Conservation (phyloP, 495 filamentous ascomycete genomes). For the Astrothelium macrocarpum region DNA sequence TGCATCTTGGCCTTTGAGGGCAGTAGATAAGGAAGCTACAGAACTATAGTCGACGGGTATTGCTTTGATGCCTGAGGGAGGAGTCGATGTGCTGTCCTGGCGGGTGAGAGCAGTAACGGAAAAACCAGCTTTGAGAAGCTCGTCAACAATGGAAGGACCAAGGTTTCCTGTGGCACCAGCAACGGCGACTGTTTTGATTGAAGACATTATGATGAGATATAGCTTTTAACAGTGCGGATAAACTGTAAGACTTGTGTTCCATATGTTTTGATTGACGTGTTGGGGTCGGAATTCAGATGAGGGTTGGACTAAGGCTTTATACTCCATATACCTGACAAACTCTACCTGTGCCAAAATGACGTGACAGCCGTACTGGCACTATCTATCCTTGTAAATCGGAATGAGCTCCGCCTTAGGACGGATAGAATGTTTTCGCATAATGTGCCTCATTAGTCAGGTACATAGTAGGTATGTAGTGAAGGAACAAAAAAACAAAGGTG, state of each 20-base stretch:
- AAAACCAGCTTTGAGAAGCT: slow-evolving; percentile 46
- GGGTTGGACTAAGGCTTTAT: too few relatives aligned
- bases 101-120: slow-evolving; percentile 51
- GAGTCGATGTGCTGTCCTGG: slow-evolving; percentile 29
- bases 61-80: slow-evolving; percentile 30
- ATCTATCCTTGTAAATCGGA: too few relatives aligned
- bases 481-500: too few relatives aligned
- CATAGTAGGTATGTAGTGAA: too few relatives aligned
- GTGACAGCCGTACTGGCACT: too few relatives aligned
- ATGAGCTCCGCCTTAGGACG: too few relatives aligned
- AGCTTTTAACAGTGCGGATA: not conserved
- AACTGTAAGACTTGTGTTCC: not conserved
- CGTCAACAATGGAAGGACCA: slow-evolving; percentile 46
- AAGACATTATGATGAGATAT: slow-evolving; percentile 26
- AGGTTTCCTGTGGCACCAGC: slow-evolving; percentile 49
- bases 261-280: not conserved
- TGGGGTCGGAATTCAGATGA: too few relatives aligned
- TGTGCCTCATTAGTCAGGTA: too few relatives aligned
- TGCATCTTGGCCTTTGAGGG: slow-evolving; percentile 46
- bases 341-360: too few relatives aligned
- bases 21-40: slow-evolving; percentile 38
- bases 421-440: too few relatives aligned
- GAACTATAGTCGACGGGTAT: slow-evolving; percentile 45
- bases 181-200: slow-evolving; percentile 44
- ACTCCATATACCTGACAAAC: too few relatives aligned